phyloP scores from a whole-genome alignment of 2,329 filamentous ascomycete species.

The Cordyceps militaris region DNA sequence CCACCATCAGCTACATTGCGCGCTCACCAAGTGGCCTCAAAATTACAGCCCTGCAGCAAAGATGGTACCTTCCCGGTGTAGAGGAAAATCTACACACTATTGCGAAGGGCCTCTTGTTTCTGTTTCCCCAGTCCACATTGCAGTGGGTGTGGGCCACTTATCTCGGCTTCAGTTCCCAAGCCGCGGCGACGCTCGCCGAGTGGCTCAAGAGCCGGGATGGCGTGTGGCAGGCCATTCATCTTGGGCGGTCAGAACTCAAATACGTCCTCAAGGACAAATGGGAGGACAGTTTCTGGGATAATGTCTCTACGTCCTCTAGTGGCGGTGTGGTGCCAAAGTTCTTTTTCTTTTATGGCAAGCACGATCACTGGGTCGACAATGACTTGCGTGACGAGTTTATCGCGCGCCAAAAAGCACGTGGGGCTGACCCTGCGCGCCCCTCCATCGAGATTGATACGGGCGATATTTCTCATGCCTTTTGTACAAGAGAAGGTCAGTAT shows the following conservation, averaged over 20 bases:
- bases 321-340: slow-evolving; percentile 39
- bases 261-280: slow-evolving; percentile 52
- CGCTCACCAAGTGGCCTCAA: slow-evolving; percentile 52
- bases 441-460: slow-evolving; percentile 49
- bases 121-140: slow-evolving; percentile 34
- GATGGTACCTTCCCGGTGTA: slow-evolving; percentile 30
- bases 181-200: slow-evolving; percentile 41
- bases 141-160: slow-evolving; percentile 35
- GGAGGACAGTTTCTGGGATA: slow-evolving; percentile 53
- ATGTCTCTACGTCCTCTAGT: slow-evolving; percentile 12
- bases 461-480: slow-evolving; percentile 54
- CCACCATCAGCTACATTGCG: slow-evolving; percentile 66
- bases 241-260: slow-evolving; percentile 55
- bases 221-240: slow-evolving; percentile 51
- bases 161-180: slow-evolving; percentile 41
- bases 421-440: slow-evolving; percentile 31
- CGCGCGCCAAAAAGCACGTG: slow-evolving; percentile 28
- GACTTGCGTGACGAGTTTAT: slow-evolving; percentile 51
- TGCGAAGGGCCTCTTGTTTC: slow-evolving; percentile 33
- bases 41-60: slow-evolving; percentile 25
- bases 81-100: slow-evolving; percentile 34
- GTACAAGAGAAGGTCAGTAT: slow-evolving; percentile 33
- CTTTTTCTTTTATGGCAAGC: slow-evolving; percentile 51
- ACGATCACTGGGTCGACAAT: slow-evolving; percentile 57
- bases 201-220: slow-evolving; percentile 52